These are phyloP conservation scores for Cajanus cajan DNA, from an alignment of 306 rosid genomes.

Conservation along the genomic window DNA sequence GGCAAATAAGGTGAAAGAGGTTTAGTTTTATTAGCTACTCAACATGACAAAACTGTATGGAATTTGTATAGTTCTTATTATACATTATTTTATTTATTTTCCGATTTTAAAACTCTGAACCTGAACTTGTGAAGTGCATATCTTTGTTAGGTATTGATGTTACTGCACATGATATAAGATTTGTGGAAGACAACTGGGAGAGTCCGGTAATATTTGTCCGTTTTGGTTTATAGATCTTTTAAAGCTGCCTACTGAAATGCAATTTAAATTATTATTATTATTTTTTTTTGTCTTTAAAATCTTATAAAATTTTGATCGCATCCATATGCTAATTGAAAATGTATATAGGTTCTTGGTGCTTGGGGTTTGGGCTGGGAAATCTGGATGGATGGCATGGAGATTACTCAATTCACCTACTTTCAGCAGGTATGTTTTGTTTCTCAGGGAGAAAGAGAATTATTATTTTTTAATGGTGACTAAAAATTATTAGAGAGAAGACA, in stretches of 20 bases:
- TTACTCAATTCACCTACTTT: constrained; percentile 96
- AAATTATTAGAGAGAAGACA: background rate
- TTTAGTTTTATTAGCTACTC: background rate
- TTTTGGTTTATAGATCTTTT: constrained; percentile 13
- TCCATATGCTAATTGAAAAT: constrained; percentile 24
- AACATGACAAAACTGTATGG: background rate
- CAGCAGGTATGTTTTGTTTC: constrained; percentile 71
- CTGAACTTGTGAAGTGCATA: constrained; percentile 32
- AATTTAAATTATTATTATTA: too few relatives aligned
- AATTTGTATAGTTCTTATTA: constrained; percentile 9
- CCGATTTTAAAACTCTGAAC: constrained; percentile 16
- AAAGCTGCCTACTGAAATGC: constrained; percentile 20
- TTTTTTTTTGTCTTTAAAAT: background rate
- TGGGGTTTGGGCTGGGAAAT: constrained; percentile 99
- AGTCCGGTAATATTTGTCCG: constrained; percentile 78
- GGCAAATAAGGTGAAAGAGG: background rate
- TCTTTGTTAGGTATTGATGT: constrained; percentile 78
- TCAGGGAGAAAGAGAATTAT: background rate
- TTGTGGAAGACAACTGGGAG: constrained; percentile 99
- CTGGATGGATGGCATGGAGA: constrained; percentile 99
- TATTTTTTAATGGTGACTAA: background rate
- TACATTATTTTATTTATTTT: constrained; percentile 6
- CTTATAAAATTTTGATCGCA: background rate
- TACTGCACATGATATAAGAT: constrained; percentile 83
- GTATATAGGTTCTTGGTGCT: constrained; percentile 88